Base-by-base conservation (phyloP, 176 grass and related monocot species). In the Chrysopogon serrulatus region DNA sequence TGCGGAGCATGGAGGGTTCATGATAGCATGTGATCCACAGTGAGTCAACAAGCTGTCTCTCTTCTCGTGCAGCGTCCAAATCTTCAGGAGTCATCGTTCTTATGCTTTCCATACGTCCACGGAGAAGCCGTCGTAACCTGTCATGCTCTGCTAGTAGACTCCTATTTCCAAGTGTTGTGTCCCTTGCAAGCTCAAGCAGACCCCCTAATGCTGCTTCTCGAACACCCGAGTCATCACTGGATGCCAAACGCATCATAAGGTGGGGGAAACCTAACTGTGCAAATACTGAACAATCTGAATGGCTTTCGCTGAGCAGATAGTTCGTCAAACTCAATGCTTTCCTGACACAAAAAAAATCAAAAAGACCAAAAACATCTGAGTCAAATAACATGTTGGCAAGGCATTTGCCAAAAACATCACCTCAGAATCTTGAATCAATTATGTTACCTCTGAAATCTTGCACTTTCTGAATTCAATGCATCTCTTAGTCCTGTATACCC, bases 401-500 rank as follows among this genome's bases (percentile, higher is more conserved):
- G 24, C 18, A 69, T 79, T 72, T 73, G 14, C 53, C 1, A 27
- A 74, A 71, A 76, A 47, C 5, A 54, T 31, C 30, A 10, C 57
- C 59, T 34, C 21, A 41, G 3, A 76, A 74, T 34, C 21, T 16
- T 14, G 71, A 27, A 66, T 53, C 21, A 82, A 45, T 64, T 18
- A 44, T 48, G 41, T 32, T 73, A 97, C 95, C 92, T 94, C 59
- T 97, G 92, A 83, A 95, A 98, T 82, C 88, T 98, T 57, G 79
- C 77, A 75, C 75, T 77, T 35, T 93, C 91, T 64, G 90, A 88
- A 83, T 71, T 89, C 77, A 98, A 88, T 36, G 95, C 95, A 67
- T 95, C 92, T 86, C 86, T 86, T 34, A 93, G 78, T 39, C 95
- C 95, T 54, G 90, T 66, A 80, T 93, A 95, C 48, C 92, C 90